These are phyloP conservation scores for Lentinula boryana DNA, from an alignment of 768 basidiomycete genomes.

Conservation along the genomic window DNA sequence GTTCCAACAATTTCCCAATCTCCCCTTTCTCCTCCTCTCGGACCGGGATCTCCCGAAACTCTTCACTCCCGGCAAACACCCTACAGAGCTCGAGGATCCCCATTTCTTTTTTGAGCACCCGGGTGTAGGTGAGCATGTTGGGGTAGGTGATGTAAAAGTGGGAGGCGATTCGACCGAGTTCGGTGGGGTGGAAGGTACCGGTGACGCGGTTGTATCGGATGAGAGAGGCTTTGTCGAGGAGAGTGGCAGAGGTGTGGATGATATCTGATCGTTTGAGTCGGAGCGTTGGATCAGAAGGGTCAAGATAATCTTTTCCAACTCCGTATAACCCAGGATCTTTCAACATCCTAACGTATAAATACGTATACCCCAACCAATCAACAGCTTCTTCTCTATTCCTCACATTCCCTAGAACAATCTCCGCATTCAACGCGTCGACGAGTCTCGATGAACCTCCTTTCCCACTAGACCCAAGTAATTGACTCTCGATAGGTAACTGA, in stretches of 20 bases:
- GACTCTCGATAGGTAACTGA: slow-evolving; percentile 95
- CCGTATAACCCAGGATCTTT: background rate
- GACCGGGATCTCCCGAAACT: slow-evolving; percentile 88
- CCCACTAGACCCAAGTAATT: slow-evolving; percentile 53
- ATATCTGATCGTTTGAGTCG: slow-evolving; percentile 97
- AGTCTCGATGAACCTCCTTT: slow-evolving; percentile 42
- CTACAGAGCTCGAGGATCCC: slow-evolving; percentile 86
- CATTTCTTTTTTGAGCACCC: slow-evolving; percentile 86
- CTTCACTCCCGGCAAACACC: slow-evolving; percentile 92
- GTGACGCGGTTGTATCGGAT: slow-evolving; percentile 89
- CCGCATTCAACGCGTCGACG: slow-evolving; percentile 95
- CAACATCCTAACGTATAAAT: slow-evolving; percentile 53
- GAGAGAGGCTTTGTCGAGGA: slow-evolving; percentile 91
- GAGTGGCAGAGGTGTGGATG: slow-evolving; percentile 84
- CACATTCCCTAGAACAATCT: slow-evolving; percentile 92
- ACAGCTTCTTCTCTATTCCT: slow-evolving; percentile 96
- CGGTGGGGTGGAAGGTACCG: slow-evolving; percentile 88
- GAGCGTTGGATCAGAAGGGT: slow-evolving; percentile 66
- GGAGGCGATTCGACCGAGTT: slow-evolving; percentile 89
- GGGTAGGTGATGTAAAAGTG: slow-evolving; percentile 94
- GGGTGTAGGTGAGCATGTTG: slow-evolving; percentile 96
- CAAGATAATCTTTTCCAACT: background rate
- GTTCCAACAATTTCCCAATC: slow-evolving; percentile 81
- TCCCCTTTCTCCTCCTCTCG: slow-evolving; percentile 90
- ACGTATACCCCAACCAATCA: slow-evolving; percentile 95